Conservation (phyloP, 2,329 filamentous ascomycete genomes). For the Fusarium veterinarium region DNA sequence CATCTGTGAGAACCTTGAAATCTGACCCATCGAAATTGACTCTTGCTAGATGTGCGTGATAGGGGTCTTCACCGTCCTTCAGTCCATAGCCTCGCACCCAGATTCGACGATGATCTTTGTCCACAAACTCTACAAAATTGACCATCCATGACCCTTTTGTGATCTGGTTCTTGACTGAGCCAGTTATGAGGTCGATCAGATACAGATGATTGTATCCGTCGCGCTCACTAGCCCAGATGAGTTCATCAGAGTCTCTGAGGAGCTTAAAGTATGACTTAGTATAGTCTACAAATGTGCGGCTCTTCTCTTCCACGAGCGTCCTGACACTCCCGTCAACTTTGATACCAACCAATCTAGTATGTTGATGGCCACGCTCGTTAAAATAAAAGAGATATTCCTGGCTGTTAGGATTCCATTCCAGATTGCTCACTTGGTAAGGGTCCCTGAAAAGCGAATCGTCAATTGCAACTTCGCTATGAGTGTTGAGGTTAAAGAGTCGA, state of each 20-base stretch:
- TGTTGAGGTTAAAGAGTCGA: constrained; percentile 41
- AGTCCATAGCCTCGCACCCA: constrained; percentile 41
- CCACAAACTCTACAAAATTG: constrained; percentile 35
- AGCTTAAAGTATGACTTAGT: constrained; percentile 31
- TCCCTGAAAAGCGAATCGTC: constrained; percentile 41
- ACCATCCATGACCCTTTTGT: constrained; percentile 46
- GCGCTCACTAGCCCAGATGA: constrained; percentile 47
- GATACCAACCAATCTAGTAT: constrained; percentile 36
- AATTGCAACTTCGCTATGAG: constrained; percentile 32
- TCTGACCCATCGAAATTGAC: constrained; percentile 45
- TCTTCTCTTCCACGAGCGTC: constrained; percentile 40
- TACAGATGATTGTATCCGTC: constrained; percentile 47
- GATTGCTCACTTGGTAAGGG: constrained; percentile 33
- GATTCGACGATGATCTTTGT: constrained; percentile 29
- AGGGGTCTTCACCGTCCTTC: constrained; percentile 39
- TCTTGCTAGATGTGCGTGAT: constrained; percentile 41
- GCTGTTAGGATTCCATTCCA: constrained; percentile 41
- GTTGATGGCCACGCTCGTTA: constrained; percentile 46
- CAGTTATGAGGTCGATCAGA: constrained; percentile 30
- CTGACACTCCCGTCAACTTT: constrained; percentile 25
- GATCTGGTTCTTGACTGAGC: constrained; percentile 39
- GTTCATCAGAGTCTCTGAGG: constrained; percentile 25
- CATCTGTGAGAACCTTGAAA: constrained; percentile 41
- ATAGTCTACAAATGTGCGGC: constrained; percentile 44
- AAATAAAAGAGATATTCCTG: constrained; percentile 45